Percentiles rank a stretch among this genome's conserved stretches.
Evolutionary conservation across 495 filamentous ascomycete species (phyloP).

Genomic region (Podospora bellae-mahoneyi): DNA sequence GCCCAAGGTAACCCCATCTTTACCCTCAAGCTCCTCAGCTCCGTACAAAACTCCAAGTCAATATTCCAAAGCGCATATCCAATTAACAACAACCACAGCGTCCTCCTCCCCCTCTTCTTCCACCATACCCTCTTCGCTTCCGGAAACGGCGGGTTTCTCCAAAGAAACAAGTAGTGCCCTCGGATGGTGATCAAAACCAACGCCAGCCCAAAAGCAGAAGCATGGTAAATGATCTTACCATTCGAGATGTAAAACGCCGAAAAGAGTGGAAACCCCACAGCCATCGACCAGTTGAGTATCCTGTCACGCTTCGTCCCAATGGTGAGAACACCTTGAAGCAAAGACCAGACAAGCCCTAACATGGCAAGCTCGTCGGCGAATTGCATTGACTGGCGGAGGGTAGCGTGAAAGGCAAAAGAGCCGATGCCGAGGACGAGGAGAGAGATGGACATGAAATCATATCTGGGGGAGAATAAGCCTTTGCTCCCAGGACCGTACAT

Average conservation of each 20-base stretch:
- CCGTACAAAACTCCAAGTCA: conserved; percentile 43
- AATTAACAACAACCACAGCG: conserved; percentile 27
- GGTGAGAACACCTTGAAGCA: conserved; percentile 52
- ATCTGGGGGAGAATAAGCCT: conserved; percentile 6
- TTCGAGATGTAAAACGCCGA: conserved; percentile 41
- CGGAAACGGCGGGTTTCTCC: conserved; percentile 13
- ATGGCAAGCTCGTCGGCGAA: conserved; percentile 57
- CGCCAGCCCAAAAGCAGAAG: conserved; percentile 19
- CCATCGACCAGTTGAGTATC: conserved; percentile 28
- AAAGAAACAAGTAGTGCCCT: conserved; percentile 27
- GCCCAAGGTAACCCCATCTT: conserved; percentile 50
- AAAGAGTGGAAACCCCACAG: conserved; percentile 26
- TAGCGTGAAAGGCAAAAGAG: conserved; percentile 51
- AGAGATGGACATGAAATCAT: conserved; percentile 31
- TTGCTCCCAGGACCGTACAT: conserved; percentile 14
- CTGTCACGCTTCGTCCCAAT: conserved; percentile 34
- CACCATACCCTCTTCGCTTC: conserved; percentile 15
- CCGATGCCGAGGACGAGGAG: conserved; percentile 56
- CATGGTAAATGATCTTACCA: conserved; percentile 31
- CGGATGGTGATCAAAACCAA: conserved; percentile 19
- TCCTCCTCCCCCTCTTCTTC: conserved; percentile 14
- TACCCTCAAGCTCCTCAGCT: conserved; percentile 36
- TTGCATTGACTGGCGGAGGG: conserved; percentile 53
- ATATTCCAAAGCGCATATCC: conserved; percentile 52
- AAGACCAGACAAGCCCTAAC: conserved; percentile 49